Evolutionary conservation across 176 grass and related monocot species (phyloP), one percentile per base, ranked within the genome.

Genomic region (Ensete glaucum): DNA sequence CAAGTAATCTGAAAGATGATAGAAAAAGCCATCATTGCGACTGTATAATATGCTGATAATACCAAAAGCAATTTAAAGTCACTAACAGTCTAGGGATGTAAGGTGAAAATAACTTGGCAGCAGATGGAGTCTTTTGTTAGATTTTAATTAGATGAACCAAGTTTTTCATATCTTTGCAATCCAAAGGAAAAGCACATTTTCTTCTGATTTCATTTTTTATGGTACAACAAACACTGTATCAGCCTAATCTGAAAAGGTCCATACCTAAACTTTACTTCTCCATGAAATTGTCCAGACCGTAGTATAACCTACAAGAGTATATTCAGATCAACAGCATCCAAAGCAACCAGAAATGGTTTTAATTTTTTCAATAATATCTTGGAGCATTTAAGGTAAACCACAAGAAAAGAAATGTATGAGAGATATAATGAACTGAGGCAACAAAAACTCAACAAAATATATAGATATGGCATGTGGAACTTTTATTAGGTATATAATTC

Each of bases 261-360:
- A 72, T 90, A 93, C 94, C 85, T 89, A 72, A 98, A 98, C 77
- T 54, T 84, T 62, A 84, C 82, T 71, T 73, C 78, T 73, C 94
- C 94, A 89, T 87, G 14, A 82, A 98, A 93, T 82, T 93, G 94
- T 76, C 80, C 85, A 65, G 94, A 97, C 26, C 80, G 83, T 48
- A 96, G 69, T 79, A 83, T 69, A 83, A 96, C 66, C 89, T 96
- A 74, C 57, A 92, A 86, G 43, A 51, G 53, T n/a, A 56, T 21
- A 79, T 59, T 49, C 52, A 55, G 81, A 83, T 50, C 6, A 77
- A 27, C 1, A 77, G 67, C 19, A 78, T 21, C 52, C 9, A 4
- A 15, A 75, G 26, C 16, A 59, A 75, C 20, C 26, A 75, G 55
- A 43, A 71, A 24, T 80, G n/a, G 11, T 17, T 50, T 51, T 14